Percentiles rank a stretch among this genome's conserved stretches.
Conservation (phyloP, 108 stramenopile genomes). For the Nannochloropsis salina region DNA sequence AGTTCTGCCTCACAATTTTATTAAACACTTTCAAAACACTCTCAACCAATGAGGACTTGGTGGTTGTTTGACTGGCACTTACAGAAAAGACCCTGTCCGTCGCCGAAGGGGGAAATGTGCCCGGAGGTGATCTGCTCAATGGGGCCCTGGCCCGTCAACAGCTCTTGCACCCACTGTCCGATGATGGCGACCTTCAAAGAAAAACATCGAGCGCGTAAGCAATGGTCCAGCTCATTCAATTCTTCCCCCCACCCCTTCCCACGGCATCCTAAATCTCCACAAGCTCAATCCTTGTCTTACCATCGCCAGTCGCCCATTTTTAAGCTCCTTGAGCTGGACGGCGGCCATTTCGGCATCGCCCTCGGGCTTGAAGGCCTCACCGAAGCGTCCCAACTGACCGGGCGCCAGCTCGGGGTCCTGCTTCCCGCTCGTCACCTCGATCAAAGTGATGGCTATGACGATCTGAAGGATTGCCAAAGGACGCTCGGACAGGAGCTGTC, state of each 20-base stretch:
- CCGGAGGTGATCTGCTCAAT: slow-evolving; percentile 30
- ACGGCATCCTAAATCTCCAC: no score
- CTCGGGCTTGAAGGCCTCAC: slow-evolving; percentile 47
- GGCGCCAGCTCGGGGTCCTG: slow-evolving; percentile 45
- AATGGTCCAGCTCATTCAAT: background rate
- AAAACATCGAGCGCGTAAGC: background rate
- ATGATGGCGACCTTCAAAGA: background rate
- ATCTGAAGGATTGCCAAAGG: slow-evolving; percentile 43
- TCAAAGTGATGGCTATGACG: slow-evolving; percentile 58
- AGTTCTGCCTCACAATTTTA: no score
- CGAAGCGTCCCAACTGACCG: slow-evolving; percentile 45
- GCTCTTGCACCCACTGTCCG: slow-evolving; percentile 23
- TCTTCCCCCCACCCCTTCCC: no score
- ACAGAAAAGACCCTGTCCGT: slow-evolving; percentile 23
- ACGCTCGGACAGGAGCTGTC: slow-evolving; percentile 21
- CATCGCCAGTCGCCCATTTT: slow-evolving; percentile 30
- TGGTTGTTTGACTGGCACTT: background rate
- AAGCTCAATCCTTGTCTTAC: background rate
- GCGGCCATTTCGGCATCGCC: slow-evolving; percentile 62
- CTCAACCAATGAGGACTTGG: no score
- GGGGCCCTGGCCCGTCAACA: slow-evolving; percentile 29
- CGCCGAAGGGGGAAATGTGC: slow-evolving; percentile 21
- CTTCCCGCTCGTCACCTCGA: slow-evolving; percentile 61
- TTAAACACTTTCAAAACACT: no score
- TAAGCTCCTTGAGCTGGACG: slow-evolving; percentile 54